Evolutionary conservation across 768 basidiomycete genomes (phyloP).

Genomic region (Tulasnella sp.): DNA sequence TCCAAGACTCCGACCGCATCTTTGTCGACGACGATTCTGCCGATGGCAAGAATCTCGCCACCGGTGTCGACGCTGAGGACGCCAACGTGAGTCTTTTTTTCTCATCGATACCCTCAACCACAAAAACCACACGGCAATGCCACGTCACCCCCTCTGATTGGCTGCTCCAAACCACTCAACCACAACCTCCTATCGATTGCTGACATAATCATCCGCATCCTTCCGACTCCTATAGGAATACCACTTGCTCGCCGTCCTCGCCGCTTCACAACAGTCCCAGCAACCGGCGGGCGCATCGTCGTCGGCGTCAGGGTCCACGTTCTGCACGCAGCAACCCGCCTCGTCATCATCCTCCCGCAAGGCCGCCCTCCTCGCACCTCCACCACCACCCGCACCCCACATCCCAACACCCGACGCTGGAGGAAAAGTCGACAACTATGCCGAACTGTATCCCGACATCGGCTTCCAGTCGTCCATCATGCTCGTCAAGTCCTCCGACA

Average conservation of each 20-base stretch:
- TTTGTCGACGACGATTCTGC: conserved; percentile 81
- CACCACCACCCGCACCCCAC: conserved; percentile 59
- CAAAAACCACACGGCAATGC: conserved; percentile 39
- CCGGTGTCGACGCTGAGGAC: conserved; percentile 91
- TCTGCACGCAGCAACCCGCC: conserved; percentile 45
- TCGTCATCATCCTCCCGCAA: conserved; percentile 38
- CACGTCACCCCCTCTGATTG: conserved; percentile 37
- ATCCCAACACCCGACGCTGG: conserved; percentile 95
- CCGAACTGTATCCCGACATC: conserved; percentile 67
- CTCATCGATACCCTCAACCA: conserved; percentile 44
- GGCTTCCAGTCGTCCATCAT: conserved; percentile 77
- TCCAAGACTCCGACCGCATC: conserved; percentile 77
- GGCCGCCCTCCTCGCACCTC: conserved; percentile 46
- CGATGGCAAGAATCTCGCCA: conserved; percentile 76
- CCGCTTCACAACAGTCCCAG: conserved; percentile 50
- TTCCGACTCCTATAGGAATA: conserved; percentile 51
- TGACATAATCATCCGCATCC: conserved; percentile 16
- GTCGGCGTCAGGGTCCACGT: conserved; percentile 44
- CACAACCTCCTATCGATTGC: conserved; percentile 32
- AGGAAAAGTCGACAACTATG: conserved; percentile 76
- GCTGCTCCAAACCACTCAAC: not conserved
- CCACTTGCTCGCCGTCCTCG: conserved; percentile 61
- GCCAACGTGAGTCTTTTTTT: conserved; percentile 73
- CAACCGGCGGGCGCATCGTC: conserved; percentile 39
- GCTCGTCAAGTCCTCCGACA: conserved; percentile 81